Percentiles rank a stretch among this genome's conserved stretches.
phyloP scores from a whole-genome alignment of 139 green algal species.

The Chlamydomonas schloesseri region DNA sequence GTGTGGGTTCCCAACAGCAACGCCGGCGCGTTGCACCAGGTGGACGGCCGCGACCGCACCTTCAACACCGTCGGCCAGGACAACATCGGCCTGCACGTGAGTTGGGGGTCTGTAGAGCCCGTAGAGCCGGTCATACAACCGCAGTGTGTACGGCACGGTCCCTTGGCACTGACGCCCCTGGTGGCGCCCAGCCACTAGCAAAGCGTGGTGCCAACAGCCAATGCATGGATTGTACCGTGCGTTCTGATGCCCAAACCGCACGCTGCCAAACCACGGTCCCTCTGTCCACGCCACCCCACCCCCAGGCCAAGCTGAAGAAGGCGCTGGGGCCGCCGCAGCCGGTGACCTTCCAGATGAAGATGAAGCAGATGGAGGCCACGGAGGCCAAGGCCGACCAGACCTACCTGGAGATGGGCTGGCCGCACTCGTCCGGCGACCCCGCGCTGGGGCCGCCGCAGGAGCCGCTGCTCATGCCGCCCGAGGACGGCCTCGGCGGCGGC shows the following conservation, averaged over 20 bases:
- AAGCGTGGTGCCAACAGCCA: too few species aligned
- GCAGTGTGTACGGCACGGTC: too few species aligned
- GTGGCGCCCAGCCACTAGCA: too few species aligned
- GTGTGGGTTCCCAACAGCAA: slow-evolving; percentile 38
- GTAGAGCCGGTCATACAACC: too few species aligned
- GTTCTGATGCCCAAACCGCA: too few species aligned
- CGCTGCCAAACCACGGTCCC: too few species aligned
- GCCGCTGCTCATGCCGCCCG: neutral
- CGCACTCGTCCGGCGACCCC: slow-evolving; percentile 18
- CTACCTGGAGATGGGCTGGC: slow-evolving; percentile 17
- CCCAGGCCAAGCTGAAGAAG: slow-evolving; percentile 40
- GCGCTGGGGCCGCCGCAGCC: slow-evolving; percentile 21
- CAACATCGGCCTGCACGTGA: slow-evolving; percentile 24
- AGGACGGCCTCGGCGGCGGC: neutral
- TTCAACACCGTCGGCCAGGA: slow-evolving; percentile 38
- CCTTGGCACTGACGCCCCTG: too few species aligned
- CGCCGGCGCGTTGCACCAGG: slow-evolving; percentile 14
- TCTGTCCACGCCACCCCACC: too few species aligned
- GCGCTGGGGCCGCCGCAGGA: slow-evolving; percentile 2
- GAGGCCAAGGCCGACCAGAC: slow-evolving; percentile 34
- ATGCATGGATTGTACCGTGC: too few species aligned
- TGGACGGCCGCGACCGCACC: slow-evolving; percentile 36
- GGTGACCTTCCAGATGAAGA: slow-evolving; percentile 10
- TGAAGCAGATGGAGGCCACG: neutral
- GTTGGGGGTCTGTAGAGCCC: too few species aligned